Evolutionary conservation across 2,329 filamentous ascomycete genomes (phyloP), one percentile per base, ranked within the genome.

Genomic region (Macrophomina tecta): DNA sequence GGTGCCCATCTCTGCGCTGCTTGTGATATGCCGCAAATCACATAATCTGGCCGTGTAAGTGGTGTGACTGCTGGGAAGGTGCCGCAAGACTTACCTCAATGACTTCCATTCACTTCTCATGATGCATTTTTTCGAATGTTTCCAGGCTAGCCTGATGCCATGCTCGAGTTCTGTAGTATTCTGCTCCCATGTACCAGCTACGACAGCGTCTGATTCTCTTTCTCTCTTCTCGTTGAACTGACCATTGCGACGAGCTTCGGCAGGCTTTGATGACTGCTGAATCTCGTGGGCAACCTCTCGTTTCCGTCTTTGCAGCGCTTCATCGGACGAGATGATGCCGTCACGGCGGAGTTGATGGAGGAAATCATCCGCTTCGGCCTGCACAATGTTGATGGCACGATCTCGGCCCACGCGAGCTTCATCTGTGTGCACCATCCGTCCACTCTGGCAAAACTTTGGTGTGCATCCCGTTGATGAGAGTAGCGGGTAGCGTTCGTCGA

Each of bases 41-140:
- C 69, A 71, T 14, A 75, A 69, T 12, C 40, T 53, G 14, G 8
- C 5, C 12, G 30, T 5, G 18, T 68, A 36, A 48, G 30, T 3
- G 23, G 4, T 18, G 3, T 16, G 16, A 30, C 18, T 18, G 7
- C 16, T 23, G 23, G 30, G 7, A 55, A 18, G 42, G 5, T n/a
- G 40, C 3, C 5, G 34, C 5, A 36, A 45, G 3, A 9, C 32
- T 36, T 34, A 48, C 51, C 38, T 18, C 42, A 56, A 23, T 62
- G 45, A 70, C 67, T 62, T 75, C 70, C 28, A 70, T 71, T 55
- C 52, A 23, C 52, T 55, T 32, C 73, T 66, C 72, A 74, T 74
- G 67, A 75, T 75, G 61, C 73, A 75, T 58, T 70, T 73, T 23
- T 72, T 67, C 9, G 73, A 67, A 53, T 75, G 71, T 32, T 70